These are phyloP conservation scores for Cystobasidiaceae sp. DNA, from an alignment of 1,284 basidiomycete genomes.

Conservation along the genomic window DNA sequence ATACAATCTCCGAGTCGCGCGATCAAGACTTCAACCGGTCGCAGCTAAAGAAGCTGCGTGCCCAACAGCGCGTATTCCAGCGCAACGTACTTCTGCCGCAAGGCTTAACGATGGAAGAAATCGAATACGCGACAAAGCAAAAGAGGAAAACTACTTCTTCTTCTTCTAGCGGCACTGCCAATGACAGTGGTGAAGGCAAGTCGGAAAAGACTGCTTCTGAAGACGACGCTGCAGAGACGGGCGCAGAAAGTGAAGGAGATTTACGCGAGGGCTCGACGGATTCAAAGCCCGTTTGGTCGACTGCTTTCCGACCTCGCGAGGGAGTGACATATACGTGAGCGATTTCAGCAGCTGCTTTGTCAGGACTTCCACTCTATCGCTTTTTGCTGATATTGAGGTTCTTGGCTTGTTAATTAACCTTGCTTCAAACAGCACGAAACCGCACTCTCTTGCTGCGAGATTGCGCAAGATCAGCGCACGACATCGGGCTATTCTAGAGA, in stretches of 20 bases:
- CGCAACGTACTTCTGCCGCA: neutral
- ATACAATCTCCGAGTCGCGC: neutral
- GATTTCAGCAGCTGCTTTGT: neutral
- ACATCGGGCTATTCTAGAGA: no score
- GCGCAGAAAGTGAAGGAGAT: neutral
- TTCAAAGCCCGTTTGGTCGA: no score
- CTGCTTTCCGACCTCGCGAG: no score
- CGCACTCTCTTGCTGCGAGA: neutral
- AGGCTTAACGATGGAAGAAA: neutral
- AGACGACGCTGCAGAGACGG: neutral
- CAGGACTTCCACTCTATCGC: neutral
- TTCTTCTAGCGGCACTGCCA: neutral
- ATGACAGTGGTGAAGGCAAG: neutral
- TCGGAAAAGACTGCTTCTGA: neutral
- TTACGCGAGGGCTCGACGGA: neutral
- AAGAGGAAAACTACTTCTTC: neutral
- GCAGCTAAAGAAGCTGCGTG: neutral
- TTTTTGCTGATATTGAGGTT: neutral
- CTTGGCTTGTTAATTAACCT: no score
- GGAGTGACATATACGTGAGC: slow-evolving; percentile 1
- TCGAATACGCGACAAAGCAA: neutral
- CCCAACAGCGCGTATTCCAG: neutral
- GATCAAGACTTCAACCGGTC: neutral
- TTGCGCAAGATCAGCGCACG: neutral
- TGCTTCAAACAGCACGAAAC: neutral